These are phyloP conservation scores for Tardiomyces depauwii DNA, from an alignment of 1,139 yeast genomes.

Conservation along the genomic window DNA sequence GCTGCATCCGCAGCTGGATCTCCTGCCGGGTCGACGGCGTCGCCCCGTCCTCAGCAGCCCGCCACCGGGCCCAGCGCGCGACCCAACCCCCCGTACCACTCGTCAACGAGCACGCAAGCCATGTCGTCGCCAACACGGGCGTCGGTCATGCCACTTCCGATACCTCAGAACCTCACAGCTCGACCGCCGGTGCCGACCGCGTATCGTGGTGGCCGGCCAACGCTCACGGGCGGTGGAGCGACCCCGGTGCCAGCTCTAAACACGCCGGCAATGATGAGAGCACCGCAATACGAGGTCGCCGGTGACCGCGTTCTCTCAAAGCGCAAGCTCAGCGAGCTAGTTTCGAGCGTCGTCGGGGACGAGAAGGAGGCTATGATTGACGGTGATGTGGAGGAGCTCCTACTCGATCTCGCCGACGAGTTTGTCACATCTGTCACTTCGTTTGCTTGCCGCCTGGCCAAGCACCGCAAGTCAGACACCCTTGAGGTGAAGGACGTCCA, in stretches of 20 bases:
- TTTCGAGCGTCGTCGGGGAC: constrained; percentile 75
- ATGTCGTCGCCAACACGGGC: constrained; percentile 27
- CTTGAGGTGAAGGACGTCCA: constrained; percentile 86
- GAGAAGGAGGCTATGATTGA: constrained; percentile 57
- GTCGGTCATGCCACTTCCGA: constrained; percentile 49
- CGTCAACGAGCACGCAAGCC: constrained; percentile 13
- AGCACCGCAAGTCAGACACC: constrained; percentile 83
- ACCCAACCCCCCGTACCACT: constrained; percentile 18
- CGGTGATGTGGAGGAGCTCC: constrained; percentile 88
- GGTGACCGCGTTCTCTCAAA: constrained; percentile 76
- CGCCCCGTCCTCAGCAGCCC: constrained; percentile 7
- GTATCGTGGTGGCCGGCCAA: constrained; percentile 60
- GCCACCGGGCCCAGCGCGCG: constrained; percentile 20
- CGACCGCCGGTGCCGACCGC: constrained; percentile 53
- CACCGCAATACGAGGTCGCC: constrained; percentile 76
- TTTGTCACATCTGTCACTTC: constrained; percentile 83
- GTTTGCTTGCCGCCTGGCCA: constrained; percentile 90
- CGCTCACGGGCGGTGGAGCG: constrained; percentile 79
- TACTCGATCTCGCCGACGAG: constrained; percentile 91
- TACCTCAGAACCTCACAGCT: constrained; percentile 57
- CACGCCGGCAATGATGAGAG: constrained; percentile 64
- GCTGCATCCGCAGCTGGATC: constrained; percentile 2
- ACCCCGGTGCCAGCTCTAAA: constrained; percentile 52
- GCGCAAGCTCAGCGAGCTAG: constrained; percentile 77
- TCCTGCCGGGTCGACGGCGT: constrained; percentile 5